Evolutionary conservation across 805 yeast species (phyloP).

Genomic region (Gaillardinia entomophila): DNA sequence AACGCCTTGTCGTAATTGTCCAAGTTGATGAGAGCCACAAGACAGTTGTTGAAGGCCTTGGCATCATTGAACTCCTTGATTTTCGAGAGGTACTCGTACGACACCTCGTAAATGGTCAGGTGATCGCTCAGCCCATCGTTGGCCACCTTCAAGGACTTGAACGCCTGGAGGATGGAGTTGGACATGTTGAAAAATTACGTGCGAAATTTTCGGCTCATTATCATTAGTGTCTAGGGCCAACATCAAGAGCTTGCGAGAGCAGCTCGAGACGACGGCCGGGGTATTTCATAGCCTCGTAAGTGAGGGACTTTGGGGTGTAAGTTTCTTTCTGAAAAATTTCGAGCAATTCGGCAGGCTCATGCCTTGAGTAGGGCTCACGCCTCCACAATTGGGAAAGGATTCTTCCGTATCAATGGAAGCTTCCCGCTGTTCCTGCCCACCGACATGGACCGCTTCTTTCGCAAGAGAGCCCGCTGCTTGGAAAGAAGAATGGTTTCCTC

Average conservation of each 20-base stretch:
- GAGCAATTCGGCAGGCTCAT: no score
- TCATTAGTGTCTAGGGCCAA: no score
- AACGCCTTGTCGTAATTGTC: conserved; percentile 51
- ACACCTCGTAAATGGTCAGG: conserved; percentile 30
- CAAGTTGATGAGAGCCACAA: conserved; percentile 54
- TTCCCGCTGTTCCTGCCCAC: conserved; percentile 35
- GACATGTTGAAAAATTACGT: conserved; percentile 25
- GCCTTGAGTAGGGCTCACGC: no score
- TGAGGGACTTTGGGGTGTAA: no score
- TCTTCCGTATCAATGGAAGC: conserved; percentile 26
- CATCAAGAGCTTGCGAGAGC: no score
- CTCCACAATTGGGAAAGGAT: conserved; percentile 21
- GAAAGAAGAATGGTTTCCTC: conserved; percentile 14
- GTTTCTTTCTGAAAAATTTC: no score
- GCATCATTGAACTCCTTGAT: conserved; percentile 30
- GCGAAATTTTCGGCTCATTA: no score
- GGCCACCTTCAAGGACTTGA: conserved; percentile 32
- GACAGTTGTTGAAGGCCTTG: conserved; percentile 34
- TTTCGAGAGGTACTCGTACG: conserved; percentile 36
- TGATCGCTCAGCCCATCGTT: conserved; percentile 23
- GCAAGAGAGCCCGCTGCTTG: conserved; percentile 12
- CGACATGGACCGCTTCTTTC: conserved; percentile 29
- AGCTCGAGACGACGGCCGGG: no score
- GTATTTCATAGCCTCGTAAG: no score
- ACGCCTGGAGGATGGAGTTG: conserved; percentile 35